Evolutionary conservation across 2,329 filamentous ascomycete genomes (phyloP), one percentile per base, ranked within the genome.

Genomic region (Sporothrix humicola): DNA sequence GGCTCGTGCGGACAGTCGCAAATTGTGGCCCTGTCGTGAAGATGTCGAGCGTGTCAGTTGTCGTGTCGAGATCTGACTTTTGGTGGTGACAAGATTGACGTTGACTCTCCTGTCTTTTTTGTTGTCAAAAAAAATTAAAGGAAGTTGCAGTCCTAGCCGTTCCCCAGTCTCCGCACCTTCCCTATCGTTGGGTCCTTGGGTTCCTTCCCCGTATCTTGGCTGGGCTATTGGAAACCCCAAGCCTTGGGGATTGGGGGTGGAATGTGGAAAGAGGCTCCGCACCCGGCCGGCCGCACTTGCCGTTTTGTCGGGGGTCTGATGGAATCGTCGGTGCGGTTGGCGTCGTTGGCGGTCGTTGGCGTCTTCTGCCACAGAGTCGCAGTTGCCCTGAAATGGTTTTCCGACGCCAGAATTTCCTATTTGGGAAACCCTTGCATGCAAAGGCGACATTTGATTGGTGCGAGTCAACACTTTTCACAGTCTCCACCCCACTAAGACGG

Each of bases 121-220:
- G 23, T 23, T 3, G 12, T 23, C 6, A 10, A 23, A 10, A 10
- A 26, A 26, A 23, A 1, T 10, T 12, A 26, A 23, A 56, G 6
- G 52, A 12, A 56, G 52, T 26, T 12, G 31, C 31, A 37, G 31
- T 37, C 31, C 31, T 37, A 37, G 31, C 31, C 31, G n/a, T 56
- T 13, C 17, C 31, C 59, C 59, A 63, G 59, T 12, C 17, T 63
- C n/a, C 37, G 59, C 37, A 65, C 59, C 37, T 46, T 63, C 31
- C 31, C 31, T 37, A 37, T 37, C 31, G 2, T 37, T 37, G 31
- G 31, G 31, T 37, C 31, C 31, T 37, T 37, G 31, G 2, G 31
- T 7, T 7, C 31, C 31, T 37, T 37, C 59, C 31, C 31, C 31
- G 17, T 44, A 5, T 44, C 59, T 63, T 44, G 31, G 31, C 31